Percentiles rank a stretch among this genome's conserved stretches.
Conservation (phyloP, 306 rosid genomes). For the Senna siamea region DNA sequence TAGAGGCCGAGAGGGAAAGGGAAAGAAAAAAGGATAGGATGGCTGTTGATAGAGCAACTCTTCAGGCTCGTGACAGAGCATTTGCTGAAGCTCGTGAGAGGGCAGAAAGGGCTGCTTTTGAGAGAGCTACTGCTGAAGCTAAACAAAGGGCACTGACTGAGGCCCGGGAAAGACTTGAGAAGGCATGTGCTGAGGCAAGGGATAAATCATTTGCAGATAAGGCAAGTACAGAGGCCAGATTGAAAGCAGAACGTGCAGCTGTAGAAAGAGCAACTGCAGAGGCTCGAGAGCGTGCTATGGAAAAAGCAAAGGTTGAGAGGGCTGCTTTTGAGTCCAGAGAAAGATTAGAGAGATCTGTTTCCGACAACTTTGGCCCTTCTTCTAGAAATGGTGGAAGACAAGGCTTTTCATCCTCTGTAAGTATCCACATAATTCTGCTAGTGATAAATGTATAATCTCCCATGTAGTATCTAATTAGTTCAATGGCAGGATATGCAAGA, state of each 20-base stretch:
- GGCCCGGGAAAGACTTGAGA: conserved; percentile 93
- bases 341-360: conserved; percentile 80
- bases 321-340: conserved; percentile 69
- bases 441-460: too few relatives aligned
- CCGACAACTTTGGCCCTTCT: conserved; percentile 58
- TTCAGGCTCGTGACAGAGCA: conserved; percentile 73
- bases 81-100: conserved; percentile 70
- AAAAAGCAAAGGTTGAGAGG: conserved; percentile 75
- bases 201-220: conserved; percentile 79
- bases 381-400: too few relatives aligned
- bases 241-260: conserved; percentile 87
- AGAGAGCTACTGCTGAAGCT: conserved; percentile 85
- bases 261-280: conserved; percentile 91
- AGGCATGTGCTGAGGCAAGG: conserved; percentile 91
- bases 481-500: too few relatives aligned
- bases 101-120: conserved; percentile 82
- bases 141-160: conserved; percentile 82
- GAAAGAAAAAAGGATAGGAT: conserved; percentile 96
- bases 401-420: too few relatives aligned
- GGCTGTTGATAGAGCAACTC: conserved; percentile 75
- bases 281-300: conserved; percentile 93
- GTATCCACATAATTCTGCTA: too few relatives aligned
- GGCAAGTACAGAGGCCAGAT: conserved; percentile 76
- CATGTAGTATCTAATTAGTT: too few relatives aligned
- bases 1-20: conserved; percentile 86